These are phyloP conservation scores for Pseudocercospora vitis DNA, from an alignment of 2,329 filamentous ascomycete genomes.

Conservation along the genomic window DNA sequence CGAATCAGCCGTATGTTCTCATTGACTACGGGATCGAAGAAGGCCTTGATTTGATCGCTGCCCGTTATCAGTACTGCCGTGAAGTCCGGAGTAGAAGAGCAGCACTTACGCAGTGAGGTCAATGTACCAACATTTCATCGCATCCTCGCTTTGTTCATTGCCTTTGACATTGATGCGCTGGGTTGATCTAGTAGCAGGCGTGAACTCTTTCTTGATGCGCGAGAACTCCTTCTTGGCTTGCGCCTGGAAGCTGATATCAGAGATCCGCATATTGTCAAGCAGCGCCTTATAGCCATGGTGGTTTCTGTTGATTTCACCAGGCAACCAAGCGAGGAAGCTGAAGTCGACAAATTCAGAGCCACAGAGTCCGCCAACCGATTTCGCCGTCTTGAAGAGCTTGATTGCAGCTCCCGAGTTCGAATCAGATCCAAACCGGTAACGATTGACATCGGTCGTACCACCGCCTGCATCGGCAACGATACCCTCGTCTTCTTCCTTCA, in stretches of 20 bases:
- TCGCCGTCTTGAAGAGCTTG: constrained; percentile 2
- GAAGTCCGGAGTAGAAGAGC: no score
- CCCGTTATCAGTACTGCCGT: no score
- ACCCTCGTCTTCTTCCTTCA: constrained; percentile 8
- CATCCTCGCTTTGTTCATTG: background rate
- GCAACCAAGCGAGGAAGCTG: constrained; percentile 10
- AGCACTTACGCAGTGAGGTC: no score
- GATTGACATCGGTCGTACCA: background rate
- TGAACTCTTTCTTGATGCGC: background rate
- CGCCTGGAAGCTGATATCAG: background rate
- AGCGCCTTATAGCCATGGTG: background rate
- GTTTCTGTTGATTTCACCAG: background rate
- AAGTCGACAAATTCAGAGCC: constrained; percentile 16
- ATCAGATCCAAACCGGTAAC: background rate
- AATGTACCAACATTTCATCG: no score
- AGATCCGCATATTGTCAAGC: background rate
- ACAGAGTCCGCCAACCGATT: constrained; percentile 11
- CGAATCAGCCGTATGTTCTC: constrained; percentile 7
- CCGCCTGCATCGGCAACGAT: constrained; percentile 9
- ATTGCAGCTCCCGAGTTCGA: constrained; percentile 5
- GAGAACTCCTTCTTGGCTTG: constrained; percentile 4
- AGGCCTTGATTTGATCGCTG: no score
- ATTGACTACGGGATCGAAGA: constrained; percentile 13
- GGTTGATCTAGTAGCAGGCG: background rate
- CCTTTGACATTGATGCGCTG: background rate